phyloP scores from a whole-genome alignment of 768 basidiomycete species.

The Tricholoma sp. region DNA sequence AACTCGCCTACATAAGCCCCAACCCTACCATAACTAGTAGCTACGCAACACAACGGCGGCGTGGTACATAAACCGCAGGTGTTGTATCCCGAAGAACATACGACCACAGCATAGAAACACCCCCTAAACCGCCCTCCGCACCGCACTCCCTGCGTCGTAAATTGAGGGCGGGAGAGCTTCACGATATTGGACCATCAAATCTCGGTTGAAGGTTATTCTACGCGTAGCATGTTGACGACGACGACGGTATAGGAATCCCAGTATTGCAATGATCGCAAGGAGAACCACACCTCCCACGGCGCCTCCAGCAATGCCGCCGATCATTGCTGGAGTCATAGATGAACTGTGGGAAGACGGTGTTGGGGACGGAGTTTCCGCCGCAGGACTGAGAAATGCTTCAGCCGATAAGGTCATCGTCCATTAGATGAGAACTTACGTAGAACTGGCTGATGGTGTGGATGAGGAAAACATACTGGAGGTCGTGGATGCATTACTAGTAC shows the following conservation, averaged over 20 bases:
- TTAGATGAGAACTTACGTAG: neutral
- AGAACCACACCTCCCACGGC: neutral
- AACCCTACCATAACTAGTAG: neutral
- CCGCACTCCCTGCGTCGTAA: neutral
- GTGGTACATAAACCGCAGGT: neutral
- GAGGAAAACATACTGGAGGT: neutral
- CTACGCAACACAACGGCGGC: neutral
- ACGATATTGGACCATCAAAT: neutral
- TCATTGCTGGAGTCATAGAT: neutral
- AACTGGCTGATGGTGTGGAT: neutral
- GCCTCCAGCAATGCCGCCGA: neutral
- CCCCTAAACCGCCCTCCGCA: neutral
- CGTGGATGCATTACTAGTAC: no score
- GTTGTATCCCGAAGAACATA: no score
- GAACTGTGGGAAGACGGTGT: neutral
- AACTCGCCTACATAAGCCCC: neutral
- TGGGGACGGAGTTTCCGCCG: neutral
- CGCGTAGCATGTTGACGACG: neutral
- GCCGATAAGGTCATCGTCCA: neutral
- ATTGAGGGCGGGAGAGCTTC: neutral
- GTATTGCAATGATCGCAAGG: neutral
- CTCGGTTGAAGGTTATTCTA: neutral
- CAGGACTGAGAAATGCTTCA: neutral
- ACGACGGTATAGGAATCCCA: neutral
- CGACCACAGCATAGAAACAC: neutral